These are phyloP conservation scores for Sonneratia alba DNA, from an alignment of 345 rosid species.

Conservation along the genomic window DNA sequence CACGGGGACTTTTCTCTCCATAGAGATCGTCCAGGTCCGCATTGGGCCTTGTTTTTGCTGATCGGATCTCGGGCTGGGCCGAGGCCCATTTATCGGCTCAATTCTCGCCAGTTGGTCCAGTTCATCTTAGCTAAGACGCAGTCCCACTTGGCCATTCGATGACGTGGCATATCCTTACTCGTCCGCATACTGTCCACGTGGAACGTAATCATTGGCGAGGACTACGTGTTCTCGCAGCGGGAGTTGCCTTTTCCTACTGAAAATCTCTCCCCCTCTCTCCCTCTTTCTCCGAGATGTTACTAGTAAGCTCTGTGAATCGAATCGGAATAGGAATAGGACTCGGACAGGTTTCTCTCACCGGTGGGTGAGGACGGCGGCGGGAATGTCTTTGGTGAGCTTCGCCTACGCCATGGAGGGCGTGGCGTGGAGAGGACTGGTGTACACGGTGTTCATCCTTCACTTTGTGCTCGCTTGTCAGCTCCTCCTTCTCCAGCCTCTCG, in stretches of 20 bases:
- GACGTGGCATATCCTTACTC: conserved; percentile 22
- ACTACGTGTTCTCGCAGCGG: conserved; percentile 30
- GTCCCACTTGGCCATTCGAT: conserved; percentile 6
- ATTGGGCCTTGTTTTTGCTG: background rate
- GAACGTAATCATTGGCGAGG: conserved; percentile 17
- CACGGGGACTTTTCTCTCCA: no score
- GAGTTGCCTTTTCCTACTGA: background rate
- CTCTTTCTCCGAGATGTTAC: background rate
- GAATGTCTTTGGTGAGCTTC: conserved; percentile 28
- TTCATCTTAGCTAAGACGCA: conserved; percentile 15
- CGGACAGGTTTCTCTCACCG: background rate
- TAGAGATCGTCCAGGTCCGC: no score
- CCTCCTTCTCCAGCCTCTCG: conserved; percentile 85
- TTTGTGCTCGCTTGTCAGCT: conserved; percentile 76
- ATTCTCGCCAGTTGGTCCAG: background rate
- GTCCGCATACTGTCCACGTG: conserved; percentile 27
- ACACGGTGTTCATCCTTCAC: conserved; percentile 50
- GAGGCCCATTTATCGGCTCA: background rate
- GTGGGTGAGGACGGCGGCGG: conserved; percentile 10
- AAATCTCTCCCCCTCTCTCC: background rate
- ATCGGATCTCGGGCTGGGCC: background rate
- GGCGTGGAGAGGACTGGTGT: conserved; percentile 68
- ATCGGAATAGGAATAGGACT: background rate
- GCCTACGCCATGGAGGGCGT: conserved; percentile 44
- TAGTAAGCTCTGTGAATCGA: background rate